phyloP scores from a whole-genome alignment of 352 stramenopile genomes.

The Poterioochromonas sp. region DNA sequence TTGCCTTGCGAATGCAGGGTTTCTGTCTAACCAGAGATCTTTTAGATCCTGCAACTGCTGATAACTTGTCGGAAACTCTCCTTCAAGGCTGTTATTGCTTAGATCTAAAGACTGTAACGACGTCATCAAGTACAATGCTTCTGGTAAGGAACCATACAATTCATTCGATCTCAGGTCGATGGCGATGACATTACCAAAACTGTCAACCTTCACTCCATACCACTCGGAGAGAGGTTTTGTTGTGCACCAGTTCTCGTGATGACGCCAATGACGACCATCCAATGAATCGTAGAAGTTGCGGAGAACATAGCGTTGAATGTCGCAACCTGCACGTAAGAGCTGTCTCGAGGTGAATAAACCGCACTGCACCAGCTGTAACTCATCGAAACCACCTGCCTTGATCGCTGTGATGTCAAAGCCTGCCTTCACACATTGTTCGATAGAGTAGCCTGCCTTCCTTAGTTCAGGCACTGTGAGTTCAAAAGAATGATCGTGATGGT shows the following conservation, averaged over 20 bases:
- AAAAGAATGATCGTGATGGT: neutral
- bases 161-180: neutral
- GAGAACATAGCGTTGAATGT: conserved; percentile 1
- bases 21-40: neutral
- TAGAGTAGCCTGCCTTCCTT: neutral
- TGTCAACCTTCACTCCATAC: conserved; percentile 4
- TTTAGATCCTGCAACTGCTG: neutral
- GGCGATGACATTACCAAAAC: neutral
- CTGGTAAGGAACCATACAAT: neutral
- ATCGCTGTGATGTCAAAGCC: neutral
- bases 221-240: neutral
- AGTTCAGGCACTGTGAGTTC: neutral
- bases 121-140: neutral
- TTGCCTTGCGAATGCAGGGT: neutral
- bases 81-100: neutral
- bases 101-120: neutral
- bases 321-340: neutral
- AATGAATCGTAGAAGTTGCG: neutral
- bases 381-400: neutral
- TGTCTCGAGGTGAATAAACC: neutral
- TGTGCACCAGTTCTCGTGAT: neutral
- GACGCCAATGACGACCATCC: neutral
- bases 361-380: neutral
- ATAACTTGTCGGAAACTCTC: neutral
- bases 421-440: neutral